Evolutionary conservation across 176 grass and related monocot species (phyloP).

Genomic region (Ensete ventricosum): DNA sequence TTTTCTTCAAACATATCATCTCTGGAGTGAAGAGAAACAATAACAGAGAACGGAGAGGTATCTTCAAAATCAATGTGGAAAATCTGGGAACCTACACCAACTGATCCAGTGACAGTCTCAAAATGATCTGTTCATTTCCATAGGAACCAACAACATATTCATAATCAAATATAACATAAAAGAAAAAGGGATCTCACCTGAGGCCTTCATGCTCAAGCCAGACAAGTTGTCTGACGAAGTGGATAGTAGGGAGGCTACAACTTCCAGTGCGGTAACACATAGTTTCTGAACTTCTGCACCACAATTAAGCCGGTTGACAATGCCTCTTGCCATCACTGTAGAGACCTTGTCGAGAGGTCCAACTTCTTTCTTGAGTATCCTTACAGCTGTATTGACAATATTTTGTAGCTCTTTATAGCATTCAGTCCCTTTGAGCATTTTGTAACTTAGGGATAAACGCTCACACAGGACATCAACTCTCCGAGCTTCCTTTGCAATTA

Average conservation of each 20-base stretch:
- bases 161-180: neutral
- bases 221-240: slow-evolving; percentile 23
- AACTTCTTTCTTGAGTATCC: slow-evolving; percentile 67
- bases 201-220: slow-evolving; percentile 9
- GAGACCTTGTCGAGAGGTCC: slow-evolving; percentile 67
- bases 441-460: slow-evolving; percentile 53
- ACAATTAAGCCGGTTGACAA: slow-evolving; percentile 75
- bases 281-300: slow-evolving; percentile 75
- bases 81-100: slow-evolving; percentile 19
- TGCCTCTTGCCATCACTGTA: slow-evolving; percentile 45
- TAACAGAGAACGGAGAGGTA: slow-evolving; percentile 46
- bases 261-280: slow-evolving; percentile 54
- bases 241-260: slow-evolving; percentile 44
- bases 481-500: slow-evolving; percentile 56
- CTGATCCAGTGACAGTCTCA: slow-evolving; percentile 12
- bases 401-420: slow-evolving; percentile 46
- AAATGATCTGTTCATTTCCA: slow-evolving; percentile 25
- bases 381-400: slow-evolving; percentile 43
- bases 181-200: slow-evolving; percentile 28
- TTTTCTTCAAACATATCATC: slow-evolving; percentile 39
- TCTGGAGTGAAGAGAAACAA: slow-evolving; percentile 38
- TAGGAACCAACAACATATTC: neutral
- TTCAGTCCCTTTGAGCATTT: slow-evolving; percentile 65
- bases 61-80: slow-evolving; percentile 58
- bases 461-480: slow-evolving; percentile 84